Evolutionary conservation across 495 filamentous ascomycete species (phyloP).

Genomic region (Talaromyces proteolyticus): DNA sequence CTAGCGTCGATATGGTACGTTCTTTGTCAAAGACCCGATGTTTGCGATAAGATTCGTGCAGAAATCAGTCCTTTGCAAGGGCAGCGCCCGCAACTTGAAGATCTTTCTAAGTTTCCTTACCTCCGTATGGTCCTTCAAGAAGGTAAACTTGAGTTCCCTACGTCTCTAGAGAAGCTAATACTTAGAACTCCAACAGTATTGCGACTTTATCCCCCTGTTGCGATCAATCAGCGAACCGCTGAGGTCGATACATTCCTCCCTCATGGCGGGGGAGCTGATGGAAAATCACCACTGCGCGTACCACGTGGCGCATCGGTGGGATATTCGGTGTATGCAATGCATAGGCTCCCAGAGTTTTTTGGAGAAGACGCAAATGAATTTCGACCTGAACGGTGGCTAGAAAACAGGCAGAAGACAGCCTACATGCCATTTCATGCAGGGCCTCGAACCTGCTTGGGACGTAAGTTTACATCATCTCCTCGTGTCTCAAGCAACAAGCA

Average conservation of each 20-base stretch:
- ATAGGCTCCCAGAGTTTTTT: slow-evolving; percentile 44
- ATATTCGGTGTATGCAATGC: slow-evolving; percentile 43
- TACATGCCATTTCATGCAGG: slow-evolving; percentile 61
- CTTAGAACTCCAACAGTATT: slow-evolving; percentile 14
- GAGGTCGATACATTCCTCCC: slow-evolving; percentile 39
- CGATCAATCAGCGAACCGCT: slow-evolving; percentile 39
- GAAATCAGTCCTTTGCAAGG: slow-evolving; percentile 23
- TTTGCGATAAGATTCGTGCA: not conserved
- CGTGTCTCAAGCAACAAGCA: not conserved
- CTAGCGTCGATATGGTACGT: slow-evolving; percentile 31
- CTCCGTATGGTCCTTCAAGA: slow-evolving; percentile 44
- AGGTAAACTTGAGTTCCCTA: no score
- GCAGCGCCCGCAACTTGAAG: slow-evolving; percentile 31
- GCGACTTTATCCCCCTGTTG: slow-evolving; percentile 49
- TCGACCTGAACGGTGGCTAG: slow-evolving; percentile 44
- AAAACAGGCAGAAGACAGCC: slow-evolving; percentile 20
- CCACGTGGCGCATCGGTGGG: slow-evolving; percentile 30
- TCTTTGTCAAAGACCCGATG: not conserved
- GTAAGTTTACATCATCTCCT: not conserved
- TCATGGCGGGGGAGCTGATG: slow-evolving; percentile 32
- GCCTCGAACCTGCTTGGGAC: slow-evolving; percentile 46
- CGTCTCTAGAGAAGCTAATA: no score
- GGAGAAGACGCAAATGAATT: slow-evolving; percentile 40
- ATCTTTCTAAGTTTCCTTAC: slow-evolving; percentile 34
- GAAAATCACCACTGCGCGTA: slow-evolving; percentile 29